Percentiles rank a stretch among this genome's conserved stretches.
Conservation (phyloP, 208 protist genomes). For the Trypanosoma mega region DNA sequence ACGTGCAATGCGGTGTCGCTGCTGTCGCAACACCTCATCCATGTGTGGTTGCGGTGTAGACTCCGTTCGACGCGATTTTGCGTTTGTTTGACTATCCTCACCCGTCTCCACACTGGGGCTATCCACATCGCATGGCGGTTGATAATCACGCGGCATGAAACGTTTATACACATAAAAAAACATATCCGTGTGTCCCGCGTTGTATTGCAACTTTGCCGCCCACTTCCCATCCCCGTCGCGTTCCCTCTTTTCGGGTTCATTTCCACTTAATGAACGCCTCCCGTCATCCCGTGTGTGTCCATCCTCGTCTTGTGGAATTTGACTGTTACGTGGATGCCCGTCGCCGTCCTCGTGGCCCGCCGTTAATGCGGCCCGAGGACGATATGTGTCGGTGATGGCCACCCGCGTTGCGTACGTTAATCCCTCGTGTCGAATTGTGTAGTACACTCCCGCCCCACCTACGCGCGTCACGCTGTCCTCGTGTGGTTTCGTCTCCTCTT, state of each 20-base stretch:
- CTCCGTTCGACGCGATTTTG: conserved; percentile 1
- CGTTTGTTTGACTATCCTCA: background rate
- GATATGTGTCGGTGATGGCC: conserved; percentile 51
- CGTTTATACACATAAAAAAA: conserved; percentile 48
- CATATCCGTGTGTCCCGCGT: conserved; percentile 18
- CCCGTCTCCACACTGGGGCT: background rate
- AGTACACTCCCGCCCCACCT: background rate
- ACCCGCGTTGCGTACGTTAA: conserved; percentile 33
- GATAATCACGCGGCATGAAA: conserved; percentile 20
- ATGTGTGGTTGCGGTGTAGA: conserved; percentile 1
- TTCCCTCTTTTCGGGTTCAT: background rate
- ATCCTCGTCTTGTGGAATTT: background rate
- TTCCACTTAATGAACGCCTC: background rate
- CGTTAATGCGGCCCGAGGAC: conserved; percentile 37
- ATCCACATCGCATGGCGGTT: background rate
- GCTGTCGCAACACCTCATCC: conserved; percentile 20
- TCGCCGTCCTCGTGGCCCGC: conserved; percentile 5
- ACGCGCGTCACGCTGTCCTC: too few relatives aligned
- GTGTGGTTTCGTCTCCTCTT: too few relatives aligned
- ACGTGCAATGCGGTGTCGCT: conserved; percentile 33
- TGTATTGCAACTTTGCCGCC: conserved; percentile 2
- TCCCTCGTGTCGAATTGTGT: conserved; percentile 22
- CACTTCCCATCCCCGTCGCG: too few relatives aligned
- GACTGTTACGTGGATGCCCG: background rate
- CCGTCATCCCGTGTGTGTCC: background rate